Evolutionary conservation across 768 basidiomycete species (phyloP), one percentile per base, ranked within the genome.

Genomic region (Inosperma sp.): DNA sequence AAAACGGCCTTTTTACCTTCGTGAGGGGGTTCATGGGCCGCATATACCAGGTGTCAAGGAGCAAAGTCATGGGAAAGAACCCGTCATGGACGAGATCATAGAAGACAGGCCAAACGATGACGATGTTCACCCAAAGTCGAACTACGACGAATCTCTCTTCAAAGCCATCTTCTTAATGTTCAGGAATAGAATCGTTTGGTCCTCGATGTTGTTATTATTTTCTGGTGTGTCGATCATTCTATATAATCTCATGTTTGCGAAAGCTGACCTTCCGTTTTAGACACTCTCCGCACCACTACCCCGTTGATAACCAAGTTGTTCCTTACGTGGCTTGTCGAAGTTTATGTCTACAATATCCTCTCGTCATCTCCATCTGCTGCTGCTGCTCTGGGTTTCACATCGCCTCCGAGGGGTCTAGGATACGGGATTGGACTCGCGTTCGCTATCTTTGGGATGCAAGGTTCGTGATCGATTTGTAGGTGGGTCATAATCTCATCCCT

Each of bases 381-480:
- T 0, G 47, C 55, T 1, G 52, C 53, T 9, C 50, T 51, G 60
- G 68, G 30, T 39, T 73, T 49, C 30, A 56, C 48, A 9, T 55
- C 56, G 9, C 80, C 82, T 2, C n/a, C n/a, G n/a, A 66, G 58
- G 27, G 77, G 78, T 1, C 69, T 84, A 33, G 82, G 83, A 0
- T 80, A 78, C 60, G 83, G 83, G 1, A 74, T 85, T 45, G 83
- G 83, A 5, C 61, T 84, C 1, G 82, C 75, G 1, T 68, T 81
- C 45, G 81, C 71, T 3, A 60, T 84, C 23, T 83, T 82, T 54
- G 68, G 64, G 0, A 84, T 83, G 83, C 82, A 83, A 72, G 73
- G 80, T 76, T 50, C 34, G 65, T 36, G 22, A 51, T 33, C 22
- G 43, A 37, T 43, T 22, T 9, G 14, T 27, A 1, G 2, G 29